Evolutionary conservation across 1,139 yeast species (phyloP).

Genomic region (Yamadazyma blattariae): DNA sequence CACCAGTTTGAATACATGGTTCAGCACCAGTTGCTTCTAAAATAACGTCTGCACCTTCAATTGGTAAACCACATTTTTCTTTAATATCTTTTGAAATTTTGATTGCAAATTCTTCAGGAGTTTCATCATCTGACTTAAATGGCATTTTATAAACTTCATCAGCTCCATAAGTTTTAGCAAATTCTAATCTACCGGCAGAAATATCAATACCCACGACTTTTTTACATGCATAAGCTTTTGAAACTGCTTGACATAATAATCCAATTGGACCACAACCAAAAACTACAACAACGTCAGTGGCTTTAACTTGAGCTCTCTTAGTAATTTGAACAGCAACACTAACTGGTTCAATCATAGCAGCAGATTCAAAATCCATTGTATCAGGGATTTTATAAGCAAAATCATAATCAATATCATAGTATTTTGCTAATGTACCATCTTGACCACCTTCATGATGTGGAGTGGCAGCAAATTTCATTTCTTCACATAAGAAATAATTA

Average conservation of each 20-base stretch:
- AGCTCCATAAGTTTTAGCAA: slow-evolving; percentile 26
- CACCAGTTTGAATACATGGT: slow-evolving; percentile 59
- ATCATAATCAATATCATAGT: slow-evolving; percentile 67
- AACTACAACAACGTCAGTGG: slow-evolving; percentile 24
- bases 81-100: slow-evolving; percentile 13
- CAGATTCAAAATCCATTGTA: slow-evolving; percentile 26
- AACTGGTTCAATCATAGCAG: slow-evolving; percentile 32
- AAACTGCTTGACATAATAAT: slow-evolving; percentile 25
- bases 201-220: slow-evolving; percentile 30
- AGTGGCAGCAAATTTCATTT: slow-evolving; percentile 85
- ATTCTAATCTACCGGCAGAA: slow-evolving; percentile 24
- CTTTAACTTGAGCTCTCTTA: slow-evolving; percentile 23
- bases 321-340: slow-evolving; percentile 32
- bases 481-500: slow-evolving; percentile 74
- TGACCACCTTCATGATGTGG: slow-evolving; percentile 54
- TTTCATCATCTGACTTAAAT: slow-evolving; percentile 11
- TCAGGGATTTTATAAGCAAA: slow-evolving; percentile 39
- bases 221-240: slow-evolving; percentile 28
- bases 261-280: slow-evolving; percentile 37
- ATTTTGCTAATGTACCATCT: slow-evolving; percentile 61
- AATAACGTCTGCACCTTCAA: slow-evolving; percentile 47
- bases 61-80: slow-evolving; percentile 27
- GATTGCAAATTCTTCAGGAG: slow-evolving; percentile 13
- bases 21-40: slow-evolving; percentile 72
- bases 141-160: slow-evolving; percentile 18